Evolutionary conservation across 176 grass and related monocot species (phyloP).

Genomic region (Leersia perrieri): DNA sequence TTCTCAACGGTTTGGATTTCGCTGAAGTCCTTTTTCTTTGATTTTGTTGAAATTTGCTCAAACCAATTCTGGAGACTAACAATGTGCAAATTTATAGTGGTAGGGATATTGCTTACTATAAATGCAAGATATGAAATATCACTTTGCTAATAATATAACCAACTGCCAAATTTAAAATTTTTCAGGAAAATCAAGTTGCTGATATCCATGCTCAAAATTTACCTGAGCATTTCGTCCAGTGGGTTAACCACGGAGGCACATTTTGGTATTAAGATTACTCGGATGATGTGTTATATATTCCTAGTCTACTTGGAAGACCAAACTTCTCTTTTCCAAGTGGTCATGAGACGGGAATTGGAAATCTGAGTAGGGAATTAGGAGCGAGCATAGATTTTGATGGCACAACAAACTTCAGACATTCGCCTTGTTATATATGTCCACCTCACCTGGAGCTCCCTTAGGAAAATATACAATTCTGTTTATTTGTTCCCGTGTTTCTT

Average conservation of each 20-base stretch:
- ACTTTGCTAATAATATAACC: background rate
- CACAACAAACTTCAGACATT: background rate
- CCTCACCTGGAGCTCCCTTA: conserved; percentile 11
- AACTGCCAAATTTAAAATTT: conserved; percentile 22
- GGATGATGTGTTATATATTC: conserved; percentile 10
- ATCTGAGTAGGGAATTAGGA: conserved; percentile 1
- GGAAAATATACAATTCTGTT: conserved; percentile 33
- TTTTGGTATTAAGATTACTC: conserved; percentile 51
- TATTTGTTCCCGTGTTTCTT: conserved; percentile 30
- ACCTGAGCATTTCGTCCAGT: conserved; percentile 51
- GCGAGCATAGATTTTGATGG: conserved; percentile 17
- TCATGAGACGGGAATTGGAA: background rate
- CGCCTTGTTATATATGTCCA: conserved; percentile 14
- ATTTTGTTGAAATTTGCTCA: background rate
- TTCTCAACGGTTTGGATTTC: background rate
- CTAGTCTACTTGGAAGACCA: conserved; percentile 19
- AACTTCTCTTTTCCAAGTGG: conserved; percentile 29
- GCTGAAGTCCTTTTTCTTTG: background rate
- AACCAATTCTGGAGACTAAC: background rate
- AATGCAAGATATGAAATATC: background rate
- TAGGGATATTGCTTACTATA: background rate
- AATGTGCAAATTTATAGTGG: background rate
- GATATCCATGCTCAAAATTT: conserved; percentile 40
- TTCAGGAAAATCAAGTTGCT: conserved; percentile 45
- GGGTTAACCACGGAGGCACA: conserved; percentile 42